A percentile compares a stretch with the other conserved stretches of the same genome.
phyloP scores from a whole-genome alignment of 805 yeast genomes.

The Pichia eremophila region DNA sequence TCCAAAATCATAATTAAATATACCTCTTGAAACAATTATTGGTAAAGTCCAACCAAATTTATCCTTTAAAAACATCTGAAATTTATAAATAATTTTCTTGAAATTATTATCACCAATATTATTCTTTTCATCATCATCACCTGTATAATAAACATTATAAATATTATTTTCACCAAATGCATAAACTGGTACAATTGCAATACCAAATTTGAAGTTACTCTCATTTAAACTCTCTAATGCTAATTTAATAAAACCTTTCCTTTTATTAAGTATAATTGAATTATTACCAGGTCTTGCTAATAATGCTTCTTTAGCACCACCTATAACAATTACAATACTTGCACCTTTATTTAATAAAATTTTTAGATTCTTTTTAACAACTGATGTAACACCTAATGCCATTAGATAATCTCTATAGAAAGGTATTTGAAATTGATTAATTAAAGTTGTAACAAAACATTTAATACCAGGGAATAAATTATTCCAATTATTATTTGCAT shows the following conservation, averaged over 20 bases:
- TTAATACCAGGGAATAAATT: conserved; percentile 68
- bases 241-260: conserved; percentile 83
- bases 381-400: conserved; percentile 77
- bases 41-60: conserved; percentile 81
- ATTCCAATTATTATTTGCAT: conserved; percentile 33
- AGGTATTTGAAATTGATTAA: conserved; percentile 77
- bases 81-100: conserved; percentile 21
- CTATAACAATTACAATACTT: conserved; percentile 83
- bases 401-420: conserved; percentile 78
- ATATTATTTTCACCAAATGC: conserved; percentile 83
- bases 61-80: conserved; percentile 67
- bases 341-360: conserved; percentile 53
- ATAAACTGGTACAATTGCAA: conserved; percentile 68
- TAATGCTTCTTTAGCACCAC: conserved; percentile 90
- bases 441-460: conserved; percentile 67
- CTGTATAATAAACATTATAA: conserved; percentile 33
- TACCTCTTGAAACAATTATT: conserved; percentile 82
- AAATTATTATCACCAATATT: conserved; percentile 11
- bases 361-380: conserved; percentile 62
- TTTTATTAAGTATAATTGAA: conserved; percentile 61
- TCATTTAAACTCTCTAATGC: conserved; percentile 53
- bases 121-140: conserved; percentile 8
- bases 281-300: conserved; percentile 53
- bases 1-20: conserved; percentile 89
- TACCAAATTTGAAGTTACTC: not conserved